These are phyloP conservation scores for Ophiostoma tasmaniense DNA, from an alignment of 2,329 filamentous ascomycete species.

Conservation along the genomic window DNA sequence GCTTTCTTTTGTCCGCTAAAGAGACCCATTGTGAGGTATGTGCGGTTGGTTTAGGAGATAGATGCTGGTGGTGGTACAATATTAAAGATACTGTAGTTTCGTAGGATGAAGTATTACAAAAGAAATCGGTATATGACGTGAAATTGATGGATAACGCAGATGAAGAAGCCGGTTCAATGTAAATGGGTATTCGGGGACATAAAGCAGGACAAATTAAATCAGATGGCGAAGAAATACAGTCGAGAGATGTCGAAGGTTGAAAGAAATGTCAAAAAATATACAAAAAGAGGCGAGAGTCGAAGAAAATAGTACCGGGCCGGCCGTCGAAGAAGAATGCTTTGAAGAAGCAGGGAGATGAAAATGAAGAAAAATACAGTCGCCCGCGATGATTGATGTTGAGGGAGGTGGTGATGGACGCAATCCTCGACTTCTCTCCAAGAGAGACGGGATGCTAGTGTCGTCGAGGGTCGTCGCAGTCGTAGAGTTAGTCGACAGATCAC, in stretches of 20 bases:
- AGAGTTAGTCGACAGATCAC: not conserved
- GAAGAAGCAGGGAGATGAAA: constrained; percentile 24
- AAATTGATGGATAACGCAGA: not conserved
- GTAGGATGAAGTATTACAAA: not conserved
- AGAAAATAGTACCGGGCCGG: constrained; percentile 21
- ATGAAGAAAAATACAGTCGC: constrained; percentile 26
- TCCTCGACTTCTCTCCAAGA: not conserved
- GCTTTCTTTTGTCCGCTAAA: constrained; percentile 53
- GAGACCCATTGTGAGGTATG: constrained; percentile 52
- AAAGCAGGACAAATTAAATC: not conserved
- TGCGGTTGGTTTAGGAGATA: not conserved
- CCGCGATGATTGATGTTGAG: constrained; percentile 25
- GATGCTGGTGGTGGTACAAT: not conserved
- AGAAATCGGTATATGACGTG: not conserved
- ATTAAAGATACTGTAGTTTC: not conserved
- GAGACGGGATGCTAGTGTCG: not conserved
- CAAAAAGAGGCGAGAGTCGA: constrained; percentile 11
- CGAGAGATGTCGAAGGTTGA: not conserved
- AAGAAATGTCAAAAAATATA: not conserved
- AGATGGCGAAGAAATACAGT: constrained; percentile 11
- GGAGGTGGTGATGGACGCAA: not conserved
- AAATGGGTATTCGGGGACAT: constrained; percentile 1
- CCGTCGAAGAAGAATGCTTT: constrained; percentile 19
- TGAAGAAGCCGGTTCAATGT: constrained; percentile 5
- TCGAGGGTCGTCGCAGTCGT: not conserved